Conservation (phyloP, 306 rosid species). For the Potentilla sterilis region DNA sequence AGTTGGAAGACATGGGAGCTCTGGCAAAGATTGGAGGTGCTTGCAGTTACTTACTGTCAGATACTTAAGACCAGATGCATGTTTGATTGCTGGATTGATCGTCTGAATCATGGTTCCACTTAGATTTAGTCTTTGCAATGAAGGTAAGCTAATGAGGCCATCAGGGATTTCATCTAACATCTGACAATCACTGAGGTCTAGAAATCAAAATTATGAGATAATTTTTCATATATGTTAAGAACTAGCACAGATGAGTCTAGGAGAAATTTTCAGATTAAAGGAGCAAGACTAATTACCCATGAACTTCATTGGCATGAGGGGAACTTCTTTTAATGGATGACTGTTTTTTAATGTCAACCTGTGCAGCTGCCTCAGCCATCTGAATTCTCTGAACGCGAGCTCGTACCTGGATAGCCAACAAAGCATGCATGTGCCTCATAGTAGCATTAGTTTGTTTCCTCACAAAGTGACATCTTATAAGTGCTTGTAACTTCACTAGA, state of each 20-base stretch:
- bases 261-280: neutral
- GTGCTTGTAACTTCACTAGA: conserved; percentile 86
- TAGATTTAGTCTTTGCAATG: no score
- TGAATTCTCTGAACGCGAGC: conserved; percentile 75
- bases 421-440: conserved; percentile 73
- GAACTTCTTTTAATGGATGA: conserved; percentile 16
- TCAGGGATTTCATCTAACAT: no score
- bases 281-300: conserved; percentile 28
- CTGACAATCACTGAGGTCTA: no score
- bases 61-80: no score
- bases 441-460: conserved; percentile 77
- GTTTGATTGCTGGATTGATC: no score
- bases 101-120: no score
- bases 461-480: conserved; percentile 82
- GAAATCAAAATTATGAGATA: no score
- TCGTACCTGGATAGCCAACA: conserved; percentile 85
- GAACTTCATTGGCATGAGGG: conserved; percentile 16
- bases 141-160: no score
- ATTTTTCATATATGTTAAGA: no score
- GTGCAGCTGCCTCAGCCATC: conserved; percentile 44
- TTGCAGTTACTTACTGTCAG: no score
- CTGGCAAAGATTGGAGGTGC: no score
- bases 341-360: conserved; percentile 26
- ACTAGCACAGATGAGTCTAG: neutral
- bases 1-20: no score